phyloP scores from a whole-genome alignment of 306 rosid genomes.

The Acacia acuminata region DNA sequence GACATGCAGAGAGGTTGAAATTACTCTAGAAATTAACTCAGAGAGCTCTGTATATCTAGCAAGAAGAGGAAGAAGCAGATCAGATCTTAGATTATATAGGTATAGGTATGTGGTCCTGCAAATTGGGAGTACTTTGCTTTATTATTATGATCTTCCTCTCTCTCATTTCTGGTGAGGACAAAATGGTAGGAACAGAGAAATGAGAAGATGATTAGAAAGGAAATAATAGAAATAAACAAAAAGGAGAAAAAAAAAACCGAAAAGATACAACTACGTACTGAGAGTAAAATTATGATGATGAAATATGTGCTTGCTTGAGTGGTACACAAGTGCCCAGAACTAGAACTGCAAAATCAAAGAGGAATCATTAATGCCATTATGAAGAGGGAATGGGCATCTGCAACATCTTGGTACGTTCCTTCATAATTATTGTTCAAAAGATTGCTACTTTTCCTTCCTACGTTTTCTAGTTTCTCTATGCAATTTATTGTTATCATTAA shows the following conservation, averaged over 20 bases:
- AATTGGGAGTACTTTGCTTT: not conserved
- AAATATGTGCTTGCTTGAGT: not conserved
- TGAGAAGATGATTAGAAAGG: conserved; percentile 28
- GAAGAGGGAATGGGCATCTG: conserved; percentile 23
- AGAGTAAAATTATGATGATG: not conserved
- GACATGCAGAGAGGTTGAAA: conserved; percentile 18
- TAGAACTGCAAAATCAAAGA: conserved; percentile 22
- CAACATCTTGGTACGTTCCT: conserved; percentile 7
- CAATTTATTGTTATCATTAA: not conserved
- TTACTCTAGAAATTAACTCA: not conserved
- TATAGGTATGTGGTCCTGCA: not conserved
- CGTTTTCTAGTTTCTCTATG: not conserved
- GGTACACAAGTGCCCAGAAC: not conserved
- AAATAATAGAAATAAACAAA: not conserved
- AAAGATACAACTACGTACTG: no score
- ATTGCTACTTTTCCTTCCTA: not conserved
- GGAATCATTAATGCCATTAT: conserved; percentile 23
- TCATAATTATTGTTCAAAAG: not conserved
- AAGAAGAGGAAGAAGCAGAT: not conserved
- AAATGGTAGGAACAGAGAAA: conserved; percentile 40
- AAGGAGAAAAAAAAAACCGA: no score
- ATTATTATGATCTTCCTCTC: conserved; percentile 23
- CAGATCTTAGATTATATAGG: not conserved
- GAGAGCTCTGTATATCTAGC: not conserved
- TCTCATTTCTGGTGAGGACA: conserved; percentile 38